Conservation (phyloP, 306 rosid species). For the Trichosanthes truncata region DNA sequence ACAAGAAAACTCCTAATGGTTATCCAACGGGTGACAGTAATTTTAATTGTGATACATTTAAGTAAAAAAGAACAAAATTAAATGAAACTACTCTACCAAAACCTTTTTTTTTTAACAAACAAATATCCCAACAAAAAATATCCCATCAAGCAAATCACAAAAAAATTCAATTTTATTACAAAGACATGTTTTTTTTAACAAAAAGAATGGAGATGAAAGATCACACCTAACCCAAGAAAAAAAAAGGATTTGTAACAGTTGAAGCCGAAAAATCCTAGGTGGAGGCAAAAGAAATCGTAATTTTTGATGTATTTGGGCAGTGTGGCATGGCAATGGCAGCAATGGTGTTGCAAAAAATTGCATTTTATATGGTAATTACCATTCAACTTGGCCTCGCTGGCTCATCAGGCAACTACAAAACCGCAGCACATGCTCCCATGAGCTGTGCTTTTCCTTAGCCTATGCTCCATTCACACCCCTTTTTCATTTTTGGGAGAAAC, state of each 20-base stretch:
- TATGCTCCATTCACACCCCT: background rate
- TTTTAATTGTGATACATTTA: background rate
- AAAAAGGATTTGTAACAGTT: background rate
- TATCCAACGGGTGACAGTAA: no score
- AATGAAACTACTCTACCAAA: background rate
- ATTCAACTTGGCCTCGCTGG: background rate
- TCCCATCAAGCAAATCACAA: background rate
- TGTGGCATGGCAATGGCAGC: no score
- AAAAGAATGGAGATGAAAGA: background rate
- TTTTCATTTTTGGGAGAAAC: background rate
- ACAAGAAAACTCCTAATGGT: no score
- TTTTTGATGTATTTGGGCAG: background rate
- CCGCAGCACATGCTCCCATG: constrained; percentile 15
- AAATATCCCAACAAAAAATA: background rate
- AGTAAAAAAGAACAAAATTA: background rate
- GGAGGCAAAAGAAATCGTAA: no score
- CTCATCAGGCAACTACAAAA: constrained; percentile 7
- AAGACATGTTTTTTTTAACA: background rate
- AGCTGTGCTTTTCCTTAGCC: constrained; percentile 7
- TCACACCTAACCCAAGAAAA: background rate
- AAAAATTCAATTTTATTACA: background rate
- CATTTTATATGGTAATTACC: background rate
- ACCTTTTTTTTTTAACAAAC: background rate
- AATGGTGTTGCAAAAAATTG: background rate
- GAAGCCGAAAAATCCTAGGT: background rate